Evolutionary conservation across 2,329 filamentous ascomycete genomes (phyloP).

Genomic region (Monilinia fructigena): DNA sequence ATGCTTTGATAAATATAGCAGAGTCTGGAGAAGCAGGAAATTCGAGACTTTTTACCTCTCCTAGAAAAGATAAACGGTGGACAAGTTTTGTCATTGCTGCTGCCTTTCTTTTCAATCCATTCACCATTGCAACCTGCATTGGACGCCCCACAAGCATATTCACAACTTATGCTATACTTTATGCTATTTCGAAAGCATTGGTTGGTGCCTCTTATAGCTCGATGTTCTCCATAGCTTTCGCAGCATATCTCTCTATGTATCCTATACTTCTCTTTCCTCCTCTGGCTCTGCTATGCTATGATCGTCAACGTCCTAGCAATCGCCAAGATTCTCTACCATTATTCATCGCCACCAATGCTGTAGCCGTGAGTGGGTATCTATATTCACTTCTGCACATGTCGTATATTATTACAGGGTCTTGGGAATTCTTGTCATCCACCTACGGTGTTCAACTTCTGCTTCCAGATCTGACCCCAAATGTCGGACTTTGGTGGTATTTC

Average conservation of each 20-base stretch:
- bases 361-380: conserved; percentile 55
- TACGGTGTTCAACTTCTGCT: conserved; percentile 92
- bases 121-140: conserved; percentile 86
- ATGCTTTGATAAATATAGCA: conserved; percentile 76
- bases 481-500: conserved; percentile 99
- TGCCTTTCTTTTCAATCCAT: conserved; percentile 92
- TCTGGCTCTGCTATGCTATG: conserved; percentile 75
- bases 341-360: conserved; percentile 57
- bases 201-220: conserved; percentile 70
- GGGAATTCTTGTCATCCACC: conserved; percentile 83
- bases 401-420: conserved; percentile 72
- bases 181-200: conserved; percentile 78
- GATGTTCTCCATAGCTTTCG: conserved; percentile 81
- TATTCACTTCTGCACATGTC: conserved; percentile 68
- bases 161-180: conserved; percentile 82
- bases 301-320: conserved; percentile 47
- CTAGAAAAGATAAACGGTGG: conserved; percentile 72
- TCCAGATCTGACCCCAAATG: conserved; percentile 89
- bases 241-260: conserved; percentile 89
- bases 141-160: conserved; percentile 87
- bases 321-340: conserved; percentile 41
- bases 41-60: conserved; percentile 76
- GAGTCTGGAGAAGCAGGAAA: conserved; percentile 74
- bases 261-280: conserved; percentile 84
- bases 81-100: conserved; percentile 74